Evolutionary conservation across 2,329 filamentous ascomycete species (phyloP).

Genomic region (Colletotrichum sp.): DNA sequence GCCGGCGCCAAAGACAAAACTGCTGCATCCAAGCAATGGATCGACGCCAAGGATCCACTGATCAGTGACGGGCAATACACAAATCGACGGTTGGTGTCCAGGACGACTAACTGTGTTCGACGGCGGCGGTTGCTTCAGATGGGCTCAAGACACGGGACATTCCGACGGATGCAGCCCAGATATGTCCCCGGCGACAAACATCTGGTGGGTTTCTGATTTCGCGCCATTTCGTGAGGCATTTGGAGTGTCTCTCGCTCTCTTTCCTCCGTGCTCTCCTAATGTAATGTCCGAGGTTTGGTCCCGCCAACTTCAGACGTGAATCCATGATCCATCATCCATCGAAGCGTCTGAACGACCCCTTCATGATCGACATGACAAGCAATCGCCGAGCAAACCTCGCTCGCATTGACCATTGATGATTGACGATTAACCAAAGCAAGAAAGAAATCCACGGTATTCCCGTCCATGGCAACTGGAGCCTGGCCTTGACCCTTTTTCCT

Average conservation of each 20-base stretch:
- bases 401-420: background rate
- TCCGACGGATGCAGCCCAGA: background rate
- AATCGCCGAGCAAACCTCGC: background rate
- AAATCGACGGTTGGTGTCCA: background rate
- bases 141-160: background rate
- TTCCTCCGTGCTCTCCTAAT: background rate
- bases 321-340: background rate
- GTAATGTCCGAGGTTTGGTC: background rate
- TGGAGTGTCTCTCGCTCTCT: background rate
- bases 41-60: constrained; percentile 14
- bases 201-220: background rate
- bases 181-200: background rate
- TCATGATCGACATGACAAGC: background rate
- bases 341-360: background rate
- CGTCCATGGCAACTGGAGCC: constrained; percentile 1
- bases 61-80: background rate
- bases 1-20: background rate
- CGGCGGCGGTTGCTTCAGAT: background rate
- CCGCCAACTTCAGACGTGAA: background rate
- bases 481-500: background rate
- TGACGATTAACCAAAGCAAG: background rate
- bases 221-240: background rate
- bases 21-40: background rate
- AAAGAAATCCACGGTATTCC: background rate
- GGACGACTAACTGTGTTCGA: background rate